Evolutionary conservation across 2,329 filamentous ascomycete genomes (phyloP).

Genomic region (Ophiostoma piceae): DNA sequence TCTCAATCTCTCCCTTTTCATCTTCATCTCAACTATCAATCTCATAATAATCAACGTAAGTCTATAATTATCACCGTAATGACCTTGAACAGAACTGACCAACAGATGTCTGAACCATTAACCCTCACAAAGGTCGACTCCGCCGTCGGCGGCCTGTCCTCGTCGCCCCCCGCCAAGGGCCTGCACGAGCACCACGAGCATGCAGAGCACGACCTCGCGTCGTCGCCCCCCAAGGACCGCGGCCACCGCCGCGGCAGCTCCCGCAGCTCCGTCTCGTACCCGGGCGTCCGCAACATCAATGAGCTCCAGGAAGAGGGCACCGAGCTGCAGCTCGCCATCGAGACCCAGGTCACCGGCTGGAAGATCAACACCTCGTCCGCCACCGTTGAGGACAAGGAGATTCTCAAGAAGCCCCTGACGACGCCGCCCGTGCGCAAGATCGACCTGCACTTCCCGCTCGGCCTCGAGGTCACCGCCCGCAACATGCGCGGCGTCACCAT

Average conservation of each 20-base stretch:
- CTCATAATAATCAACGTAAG: too few relatives aligned
- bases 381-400: constrained; percentile 74
- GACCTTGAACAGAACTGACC: background rate
- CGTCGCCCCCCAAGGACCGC: constrained; percentile 62
- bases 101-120: constrained; percentile 52
- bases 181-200: background rate
- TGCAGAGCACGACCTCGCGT: constrained; percentile 56
- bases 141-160: constrained; percentile 72
- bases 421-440: constrained; percentile 87
- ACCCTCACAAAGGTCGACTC: constrained; percentile 74
- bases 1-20: constrained; percentile 5
- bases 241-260: constrained; percentile 50
- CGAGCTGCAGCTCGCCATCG: constrained; percentile 66
- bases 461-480: constrained; percentile 79
- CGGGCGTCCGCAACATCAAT: constrained; percentile 73
- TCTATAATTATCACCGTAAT: too few relatives aligned
- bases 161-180: constrained; percentile 52
- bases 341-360: constrained; percentile 88
- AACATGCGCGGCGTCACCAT: constrained; percentile 94
- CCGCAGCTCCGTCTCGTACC: constrained; percentile 57
- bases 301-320: constrained; percentile 73
- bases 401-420: constrained; percentile 75
- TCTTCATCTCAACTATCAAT: background rate
- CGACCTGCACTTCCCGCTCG: constrained; percentile 84
- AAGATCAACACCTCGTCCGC: constrained; percentile 85